Evolutionary conservation across 2,329 filamentous ascomycete genomes (phyloP).

Genomic region (Fusarium sp.): DNA sequence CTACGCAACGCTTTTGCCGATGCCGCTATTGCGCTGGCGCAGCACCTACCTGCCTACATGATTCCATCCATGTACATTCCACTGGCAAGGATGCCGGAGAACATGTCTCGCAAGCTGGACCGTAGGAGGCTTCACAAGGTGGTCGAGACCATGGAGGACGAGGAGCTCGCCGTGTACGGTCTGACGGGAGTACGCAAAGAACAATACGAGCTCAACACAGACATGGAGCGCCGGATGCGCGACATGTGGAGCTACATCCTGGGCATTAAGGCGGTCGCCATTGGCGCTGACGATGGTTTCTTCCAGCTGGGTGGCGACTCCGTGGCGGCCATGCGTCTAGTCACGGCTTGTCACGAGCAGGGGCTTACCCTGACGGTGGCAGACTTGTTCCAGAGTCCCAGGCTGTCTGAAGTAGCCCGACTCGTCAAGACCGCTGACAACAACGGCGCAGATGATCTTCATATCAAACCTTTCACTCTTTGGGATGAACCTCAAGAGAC

Average conservation of each 20-base stretch:
- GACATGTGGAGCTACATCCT: slow-evolving; percentile 58
- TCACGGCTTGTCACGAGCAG: slow-evolving; percentile 44
- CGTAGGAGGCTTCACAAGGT: slow-evolving; percentile 17
- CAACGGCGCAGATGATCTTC: slow-evolving; percentile 8
- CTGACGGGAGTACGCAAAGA: slow-evolving; percentile 15
- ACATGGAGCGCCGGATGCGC: slow-evolving; percentile 6
- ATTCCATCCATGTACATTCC: slow-evolving; percentile 17
- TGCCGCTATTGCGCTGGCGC: slow-evolving; percentile 12
- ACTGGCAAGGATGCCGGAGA: slow-evolving; percentile 15
- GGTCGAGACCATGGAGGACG: slow-evolving; percentile 16
- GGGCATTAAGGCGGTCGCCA: slow-evolving; percentile 51
- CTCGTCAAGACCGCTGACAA: slow-evolving; percentile 17
- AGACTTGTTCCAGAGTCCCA: slow-evolving; percentile 16
- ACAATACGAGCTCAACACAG: slow-evolving; percentile 16
- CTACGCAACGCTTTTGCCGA: slow-evolving; percentile 13
- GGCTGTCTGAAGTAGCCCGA: slow-evolving; percentile 15
- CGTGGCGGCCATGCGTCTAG: slow-evolving; percentile 64
- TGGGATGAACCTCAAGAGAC: slow-evolving; percentile 18
- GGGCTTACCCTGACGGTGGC: slow-evolving; percentile 14
- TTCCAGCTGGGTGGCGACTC: slow-evolving; percentile 66
- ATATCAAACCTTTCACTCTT: slow-evolving; percentile 14
- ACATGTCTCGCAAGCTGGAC: slow-evolving; percentile 15
- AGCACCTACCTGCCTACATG: slow-evolving; percentile 16
- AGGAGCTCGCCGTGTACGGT: slow-evolving; percentile 14
- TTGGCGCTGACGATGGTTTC: slow-evolving; percentile 63